phyloP scores from a whole-genome alignment of 441 rosid species.

The Erodium moschatum region DNA sequence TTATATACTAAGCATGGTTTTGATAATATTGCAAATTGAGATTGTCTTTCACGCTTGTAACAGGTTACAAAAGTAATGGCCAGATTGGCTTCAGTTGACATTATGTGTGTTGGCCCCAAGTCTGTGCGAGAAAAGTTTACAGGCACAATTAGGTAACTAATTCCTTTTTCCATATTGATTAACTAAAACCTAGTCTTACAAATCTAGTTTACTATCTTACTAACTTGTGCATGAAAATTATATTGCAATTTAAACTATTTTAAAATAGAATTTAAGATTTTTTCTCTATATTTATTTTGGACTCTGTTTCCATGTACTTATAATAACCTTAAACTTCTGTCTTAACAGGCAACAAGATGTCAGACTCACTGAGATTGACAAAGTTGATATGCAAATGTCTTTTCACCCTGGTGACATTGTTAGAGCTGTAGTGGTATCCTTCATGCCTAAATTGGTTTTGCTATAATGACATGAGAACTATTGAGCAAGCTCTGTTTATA shows the following conservation, averaged over 20 bases:
- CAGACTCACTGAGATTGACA: slow-evolving; percentile 85
- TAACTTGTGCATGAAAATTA: not conserved
- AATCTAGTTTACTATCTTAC: not conserved
- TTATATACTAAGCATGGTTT: not conserved
- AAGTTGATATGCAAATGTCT: slow-evolving; percentile 76
- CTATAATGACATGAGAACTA: no score
- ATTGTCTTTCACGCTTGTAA: slow-evolving; percentile 16
- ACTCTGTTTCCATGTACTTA: not conserved
- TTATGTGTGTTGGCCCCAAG: slow-evolving; percentile 73
- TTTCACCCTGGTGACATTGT: slow-evolving; percentile 81
- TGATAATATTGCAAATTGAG: not conserved
- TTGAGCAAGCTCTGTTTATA: no score
- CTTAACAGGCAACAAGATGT: slow-evolving; percentile 80
- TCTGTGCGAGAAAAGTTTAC: slow-evolving; percentile 73
- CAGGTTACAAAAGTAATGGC: slow-evolving; percentile 87
- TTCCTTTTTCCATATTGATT: slow-evolving; percentile 1
- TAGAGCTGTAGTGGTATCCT: slow-evolving; percentile 83
- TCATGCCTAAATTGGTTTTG: not conserved
- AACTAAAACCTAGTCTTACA: not conserved
- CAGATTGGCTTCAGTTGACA: slow-evolving; percentile 61
- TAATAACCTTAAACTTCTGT: slow-evolving; percentile 11
- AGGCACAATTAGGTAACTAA: slow-evolving; percentile 55
- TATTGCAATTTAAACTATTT: not conserved
- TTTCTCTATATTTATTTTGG: not conserved
- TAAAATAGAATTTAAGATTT: not conserved